Conservation (phyloP, 2,329 filamentous ascomycete genomes). For the Pseudogymnoascus sp. region DNA sequence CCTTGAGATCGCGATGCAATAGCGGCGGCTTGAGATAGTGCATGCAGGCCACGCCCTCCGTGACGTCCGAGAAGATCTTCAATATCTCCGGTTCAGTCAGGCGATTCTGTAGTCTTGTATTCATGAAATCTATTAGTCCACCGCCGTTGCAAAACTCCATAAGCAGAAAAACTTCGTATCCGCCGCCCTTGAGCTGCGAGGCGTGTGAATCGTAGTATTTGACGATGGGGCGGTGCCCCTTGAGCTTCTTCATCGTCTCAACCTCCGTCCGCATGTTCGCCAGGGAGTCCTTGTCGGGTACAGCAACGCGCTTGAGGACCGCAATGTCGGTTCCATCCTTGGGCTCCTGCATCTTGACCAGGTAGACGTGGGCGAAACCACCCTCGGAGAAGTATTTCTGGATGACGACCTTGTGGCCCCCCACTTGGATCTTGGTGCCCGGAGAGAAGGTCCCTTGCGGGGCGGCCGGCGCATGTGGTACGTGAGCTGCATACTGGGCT, state of each 20-base stretch:
- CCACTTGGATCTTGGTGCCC: conserved; percentile 94
- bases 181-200: conserved; percentile 82
- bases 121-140: conserved; percentile 98
- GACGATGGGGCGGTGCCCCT: conserved; percentile 92
- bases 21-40: conserved; percentile 94
- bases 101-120: conserved; percentile 90
- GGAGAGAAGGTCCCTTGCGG: conserved; percentile 84
- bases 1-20: conserved; percentile 90
- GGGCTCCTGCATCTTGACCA: conserved; percentile 70
- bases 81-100: conserved; percentile 96
- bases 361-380: conserved; percentile 96
- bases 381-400: conserved; percentile 97
- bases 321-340: conserved; percentile 32
- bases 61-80: conserved; percentile 92
- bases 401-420: conserved; percentile 83
- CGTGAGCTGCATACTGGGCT: conserved; percentile 37
- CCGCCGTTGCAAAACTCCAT: conserved; percentile 98
- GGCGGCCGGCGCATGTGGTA: conserved; percentile 35
- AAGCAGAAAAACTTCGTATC: conserved; percentile 94
- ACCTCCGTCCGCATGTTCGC: conserved; percentile 97
- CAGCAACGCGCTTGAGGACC: conserved; percentile 68
- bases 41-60: conserved; percentile 96
- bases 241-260: conserved; percentile 99
- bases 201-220: conserved; percentile 98
- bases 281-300: conserved; percentile 89